Conservation (phyloP, 257 asterid genomes). For the Perilla frutescens region DNA sequence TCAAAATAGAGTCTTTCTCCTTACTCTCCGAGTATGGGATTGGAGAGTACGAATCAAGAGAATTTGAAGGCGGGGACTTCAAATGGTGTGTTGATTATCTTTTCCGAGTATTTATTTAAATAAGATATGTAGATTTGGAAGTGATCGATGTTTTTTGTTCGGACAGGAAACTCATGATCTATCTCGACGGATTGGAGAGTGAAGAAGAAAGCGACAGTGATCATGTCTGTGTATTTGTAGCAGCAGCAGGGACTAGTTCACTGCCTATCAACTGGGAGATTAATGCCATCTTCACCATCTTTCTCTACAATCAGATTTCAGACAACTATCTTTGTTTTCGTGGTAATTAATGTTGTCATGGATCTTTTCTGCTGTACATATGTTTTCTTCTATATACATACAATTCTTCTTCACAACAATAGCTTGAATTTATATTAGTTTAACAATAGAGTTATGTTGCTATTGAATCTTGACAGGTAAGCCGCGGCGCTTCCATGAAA, state of each 20-base stretch:
- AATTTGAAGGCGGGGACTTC: slow-evolving; percentile 4
- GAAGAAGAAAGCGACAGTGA: too few species aligned
- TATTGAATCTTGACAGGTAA: too few species aligned
- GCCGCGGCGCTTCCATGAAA: slow-evolving; percentile 17
- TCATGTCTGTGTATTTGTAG: slow-evolving; percentile 17
- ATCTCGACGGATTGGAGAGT: background rate
- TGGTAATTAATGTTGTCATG: slow-evolving; percentile 23
- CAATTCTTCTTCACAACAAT: too few species aligned
- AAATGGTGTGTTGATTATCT: slow-evolving; percentile 13
- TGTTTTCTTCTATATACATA: too few species aligned
- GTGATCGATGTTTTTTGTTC: too few species aligned
- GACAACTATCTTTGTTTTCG: slow-evolving; percentile 26
- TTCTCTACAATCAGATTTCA: slow-evolving; percentile 2
- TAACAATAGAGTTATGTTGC: too few species aligned
- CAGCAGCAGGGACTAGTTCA: slow-evolving; percentile 6
- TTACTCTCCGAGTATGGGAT: background rate
- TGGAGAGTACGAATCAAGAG: slow-evolving; percentile 4
- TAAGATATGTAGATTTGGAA: too few species aligned
- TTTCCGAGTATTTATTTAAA: too few species aligned
- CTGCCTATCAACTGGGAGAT: slow-evolving; percentile 24
- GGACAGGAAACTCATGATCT: slow-evolving; percentile 30
- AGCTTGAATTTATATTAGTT: too few species aligned
- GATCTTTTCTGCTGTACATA: too few species aligned
- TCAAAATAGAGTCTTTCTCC: slow-evolving; percentile 35
- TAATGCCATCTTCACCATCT: slow-evolving; percentile 31